Evolutionary conservation across 345 rosid species (phyloP).

Genomic region (Orychophragmus violaceus): DNA sequence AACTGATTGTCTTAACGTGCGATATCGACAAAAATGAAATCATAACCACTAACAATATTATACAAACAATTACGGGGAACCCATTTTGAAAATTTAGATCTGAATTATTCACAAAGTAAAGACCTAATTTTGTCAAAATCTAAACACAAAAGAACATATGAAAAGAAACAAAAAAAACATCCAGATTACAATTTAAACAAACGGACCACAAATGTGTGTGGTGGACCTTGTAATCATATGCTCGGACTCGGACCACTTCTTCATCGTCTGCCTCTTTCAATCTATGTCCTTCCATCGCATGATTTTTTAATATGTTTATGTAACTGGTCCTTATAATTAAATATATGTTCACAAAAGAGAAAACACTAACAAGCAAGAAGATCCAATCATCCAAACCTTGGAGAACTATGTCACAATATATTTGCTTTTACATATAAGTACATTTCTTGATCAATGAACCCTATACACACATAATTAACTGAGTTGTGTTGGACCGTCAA

Average conservation of each 20-base stretch:
- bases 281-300: neutral
- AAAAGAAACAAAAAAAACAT: slow-evolving; percentile 16
- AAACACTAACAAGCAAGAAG: neutral
- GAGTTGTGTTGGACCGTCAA: neutral
- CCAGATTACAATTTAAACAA: neutral
- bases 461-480: neutral
- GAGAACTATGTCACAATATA: neutral
- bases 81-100: slow-evolving; percentile 13
- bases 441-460: neutral
- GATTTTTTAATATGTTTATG: neutral
- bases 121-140: neutral
- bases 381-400: neutral
- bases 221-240: slow-evolving; percentile 11
- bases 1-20: neutral
- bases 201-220: slow-evolving; percentile 24
- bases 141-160: slow-evolving; percentile 1
- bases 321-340: neutral
- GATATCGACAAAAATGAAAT: slow-evolving; percentile 2
- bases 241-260: slow-evolving; percentile 16
- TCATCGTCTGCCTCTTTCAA: neutral
- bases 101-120: neutral
- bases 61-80: neutral
- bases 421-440: neutral
- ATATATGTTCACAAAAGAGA: neutral
- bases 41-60: slow-evolving; percentile 20